Evolutionary conservation across 192 early-diverging fungal genomes (phyloP), one percentile per base, ranked within the genome.

Genomic region (Nowakowskiella sp.): DNA sequence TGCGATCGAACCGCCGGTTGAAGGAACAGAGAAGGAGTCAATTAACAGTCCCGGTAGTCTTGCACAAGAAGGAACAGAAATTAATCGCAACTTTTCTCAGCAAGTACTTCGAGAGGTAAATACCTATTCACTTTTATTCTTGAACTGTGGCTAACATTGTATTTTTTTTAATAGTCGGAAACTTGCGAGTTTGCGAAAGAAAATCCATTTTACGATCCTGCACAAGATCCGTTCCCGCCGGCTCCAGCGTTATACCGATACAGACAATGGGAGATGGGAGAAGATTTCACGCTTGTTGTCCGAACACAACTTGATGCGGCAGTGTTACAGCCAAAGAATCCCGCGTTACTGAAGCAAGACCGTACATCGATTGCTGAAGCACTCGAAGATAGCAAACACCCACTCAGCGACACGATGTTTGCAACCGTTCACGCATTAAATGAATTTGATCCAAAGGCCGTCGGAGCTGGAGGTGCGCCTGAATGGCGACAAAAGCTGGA

Each of bases 401-500:
- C 65, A 5, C 23, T 46, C 4, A 46, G 58, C 21, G 69, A 80
- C 5, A 67, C 77, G 1, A 43, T 71, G 25, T 61, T 81, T 32
- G 68, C 87, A 49, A 87, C 82, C 31, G 64, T 92, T 46, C 77
- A 80, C 46, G 87, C 89, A 13, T 74, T 99, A 57, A 95, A 94
- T 63, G 92, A 99, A 68, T 93, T 94, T 63, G 92, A 96, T 72
- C 68, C 85, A 22, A 68, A 77, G 42, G 91, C 91, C 24, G 72
- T 83, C 49, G 91, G 90, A 32, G 75, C 82, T 43, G 90, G 88
- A 31, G 85, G 85, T 44, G 87, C 89, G 6, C 82, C 93, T 24
- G 87, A 94, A 68, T 99, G 95, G 95, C 79, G 90, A 57, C 71
- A 88, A 66, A 92, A 88, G 64, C 76, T 99, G 26, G 94, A 99